These are phyloP conservation scores for Gentiana straminea DNA, from an alignment of 257 asterid genomes.

Conservation along the genomic window DNA sequence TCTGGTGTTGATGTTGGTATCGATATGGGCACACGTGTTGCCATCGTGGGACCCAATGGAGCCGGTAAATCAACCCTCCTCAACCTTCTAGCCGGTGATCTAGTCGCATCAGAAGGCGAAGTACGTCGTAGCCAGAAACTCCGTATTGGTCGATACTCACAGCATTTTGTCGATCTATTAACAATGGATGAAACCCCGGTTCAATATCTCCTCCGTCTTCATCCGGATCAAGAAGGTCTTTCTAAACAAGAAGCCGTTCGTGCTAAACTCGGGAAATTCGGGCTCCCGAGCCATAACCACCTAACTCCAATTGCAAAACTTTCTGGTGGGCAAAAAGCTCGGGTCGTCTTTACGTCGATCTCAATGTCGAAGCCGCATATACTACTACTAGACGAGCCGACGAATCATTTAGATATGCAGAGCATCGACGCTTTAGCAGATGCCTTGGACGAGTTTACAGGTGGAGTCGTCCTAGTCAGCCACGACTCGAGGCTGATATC, in stretches of 20 bases:
- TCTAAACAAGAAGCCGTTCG: conserved; percentile 66
- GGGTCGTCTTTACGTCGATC: conserved; percentile 64
- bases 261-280: conserved; percentile 63
- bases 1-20: conserved; percentile 19
- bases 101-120: conserved; percentile 49
- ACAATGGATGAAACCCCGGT: conserved; percentile 62
- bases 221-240: conserved; percentile 61
- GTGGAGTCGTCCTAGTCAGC: conserved; percentile 63
- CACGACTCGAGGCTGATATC: conserved; percentile 64
- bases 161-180: conserved; percentile 60
- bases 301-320: conserved; percentile 51
- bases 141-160: conserved; percentile 64
- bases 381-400: conserved; percentile 56
- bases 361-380: conserved; percentile 71
- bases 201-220: conserved; percentile 60
- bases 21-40: conserved; percentile 23
- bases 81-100: conserved; percentile 29
- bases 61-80: conserved; percentile 20
- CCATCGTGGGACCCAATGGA: conserved; percentile 23
- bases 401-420: conserved; percentile 73
- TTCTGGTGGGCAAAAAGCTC: conserved; percentile 62
- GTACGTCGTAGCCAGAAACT: conserved; percentile 55
- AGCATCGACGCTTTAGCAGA: conserved; percentile 65
- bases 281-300: conserved; percentile 71
- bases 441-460: conserved; percentile 63